phyloP scores from a whole-genome alignment of 495 filamentous ascomycete species.

The Xylaria longipes region DNA sequence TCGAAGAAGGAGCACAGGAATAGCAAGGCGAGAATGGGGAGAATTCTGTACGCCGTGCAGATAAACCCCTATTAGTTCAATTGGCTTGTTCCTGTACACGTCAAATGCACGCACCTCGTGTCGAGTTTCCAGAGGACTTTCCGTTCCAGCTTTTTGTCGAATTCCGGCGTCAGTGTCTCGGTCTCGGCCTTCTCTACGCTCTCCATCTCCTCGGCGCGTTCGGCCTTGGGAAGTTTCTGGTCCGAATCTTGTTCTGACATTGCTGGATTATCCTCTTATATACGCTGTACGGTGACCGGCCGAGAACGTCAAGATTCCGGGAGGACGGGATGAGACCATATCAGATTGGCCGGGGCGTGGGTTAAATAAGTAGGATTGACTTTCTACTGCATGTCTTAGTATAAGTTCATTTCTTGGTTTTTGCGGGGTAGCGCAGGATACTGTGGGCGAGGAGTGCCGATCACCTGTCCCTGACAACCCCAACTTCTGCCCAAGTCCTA shows the following conservation, averaged over 20 bases:
- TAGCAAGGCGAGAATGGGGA: slow-evolving; percentile 56
- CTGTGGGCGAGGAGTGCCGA: too few relatives aligned
- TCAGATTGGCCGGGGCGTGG: neutral
- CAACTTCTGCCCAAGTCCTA: too few relatives aligned
- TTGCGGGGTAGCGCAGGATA: slow-evolving; percentile 12
- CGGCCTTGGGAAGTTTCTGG: slow-evolving; percentile 3
- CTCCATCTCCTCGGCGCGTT: slow-evolving; percentile 24
- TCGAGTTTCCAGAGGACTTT: slow-evolving; percentile 61
- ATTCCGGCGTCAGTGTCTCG: slow-evolving; percentile 21
- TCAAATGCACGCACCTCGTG: slow-evolving; percentile 50
- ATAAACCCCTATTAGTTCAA: neutral
- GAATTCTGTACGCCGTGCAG: slow-evolving; percentile 39
- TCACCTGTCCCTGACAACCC: neutral
- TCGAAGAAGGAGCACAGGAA: slow-evolving; percentile 73
- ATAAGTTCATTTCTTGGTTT: neutral
- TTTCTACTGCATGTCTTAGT: neutral
- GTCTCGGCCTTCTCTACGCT: slow-evolving; percentile 29
- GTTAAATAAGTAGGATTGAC: slow-evolving; percentile 10
- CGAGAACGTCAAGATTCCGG: neutral
- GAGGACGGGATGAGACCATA: neutral
- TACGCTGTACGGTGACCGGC: neutral
- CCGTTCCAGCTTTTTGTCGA: slow-evolving; percentile 41
- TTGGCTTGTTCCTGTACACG: neutral
- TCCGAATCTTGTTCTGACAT: slow-evolving; percentile 12
- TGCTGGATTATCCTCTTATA: neutral